Conservation (phyloP, 495 filamentous ascomycete species). For the Penicillium daleae region DNA sequence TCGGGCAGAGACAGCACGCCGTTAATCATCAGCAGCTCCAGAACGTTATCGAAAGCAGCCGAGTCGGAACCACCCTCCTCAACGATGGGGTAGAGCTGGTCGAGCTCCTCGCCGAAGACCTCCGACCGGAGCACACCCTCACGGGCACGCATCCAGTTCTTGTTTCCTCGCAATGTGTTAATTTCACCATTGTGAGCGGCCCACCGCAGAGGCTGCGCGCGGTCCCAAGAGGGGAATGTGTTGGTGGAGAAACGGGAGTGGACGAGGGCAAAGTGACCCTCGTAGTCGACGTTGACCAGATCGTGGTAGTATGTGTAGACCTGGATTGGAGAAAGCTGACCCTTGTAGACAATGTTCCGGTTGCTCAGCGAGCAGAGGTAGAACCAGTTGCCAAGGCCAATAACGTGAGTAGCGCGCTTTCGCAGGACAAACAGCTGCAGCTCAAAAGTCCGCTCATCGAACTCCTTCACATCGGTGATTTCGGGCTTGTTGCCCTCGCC, state of each 20-base stretch:
- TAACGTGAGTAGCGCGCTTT: slow-evolving; percentile 91
- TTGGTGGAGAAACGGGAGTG: slow-evolving; percentile 99
- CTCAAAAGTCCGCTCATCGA: slow-evolving; percentile 87
- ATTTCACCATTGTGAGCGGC: slow-evolving; percentile 99
- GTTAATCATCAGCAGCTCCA: slow-evolving; percentile 95
- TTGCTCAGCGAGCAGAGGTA: slow-evolving; percentile 97
- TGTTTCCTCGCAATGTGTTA: slow-evolving; percentile 97
- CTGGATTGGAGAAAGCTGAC: slow-evolving; percentile 91
- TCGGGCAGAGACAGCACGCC: slow-evolving; percentile 96
- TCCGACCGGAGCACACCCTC: slow-evolving; percentile 95
- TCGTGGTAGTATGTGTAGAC: slow-evolving; percentile 99
- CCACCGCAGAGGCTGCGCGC: slow-evolving; percentile 95
- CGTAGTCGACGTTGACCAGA: slow-evolving; percentile 94
- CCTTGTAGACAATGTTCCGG: slow-evolving; percentile 99
- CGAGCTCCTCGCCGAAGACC: slow-evolving; percentile 91
- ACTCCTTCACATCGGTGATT: slow-evolving; percentile 74
- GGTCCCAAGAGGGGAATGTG: slow-evolving; percentile 99
- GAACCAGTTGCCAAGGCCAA: slow-evolving; percentile 98
- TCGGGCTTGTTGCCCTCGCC: slow-evolving; percentile 83
- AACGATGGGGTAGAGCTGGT: slow-evolving; percentile 90
- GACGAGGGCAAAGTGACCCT: slow-evolving; percentile 96
- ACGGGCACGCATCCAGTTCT: slow-evolving; percentile 99
- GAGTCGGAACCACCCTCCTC: slow-evolving; percentile 98
- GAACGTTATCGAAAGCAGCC: slow-evolving; percentile 96
- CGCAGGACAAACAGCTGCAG: slow-evolving; percentile 91